Conservation (phyloP, 768 basidiomycete genomes). For the Trametes villosa region DNA sequence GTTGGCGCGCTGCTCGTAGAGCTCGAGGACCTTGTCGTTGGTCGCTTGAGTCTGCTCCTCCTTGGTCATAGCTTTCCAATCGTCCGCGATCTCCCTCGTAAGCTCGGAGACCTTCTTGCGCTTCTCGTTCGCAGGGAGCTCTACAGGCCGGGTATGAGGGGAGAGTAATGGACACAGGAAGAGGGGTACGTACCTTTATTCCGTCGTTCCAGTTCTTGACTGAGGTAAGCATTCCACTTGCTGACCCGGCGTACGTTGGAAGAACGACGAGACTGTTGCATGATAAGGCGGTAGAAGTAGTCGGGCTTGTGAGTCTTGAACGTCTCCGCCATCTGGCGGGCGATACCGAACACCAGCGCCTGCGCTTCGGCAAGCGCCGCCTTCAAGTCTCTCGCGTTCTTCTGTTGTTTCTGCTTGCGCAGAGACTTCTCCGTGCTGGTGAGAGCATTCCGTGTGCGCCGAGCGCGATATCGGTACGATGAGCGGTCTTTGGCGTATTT, state of each 20-base stretch:
- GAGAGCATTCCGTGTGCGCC: not conserved
- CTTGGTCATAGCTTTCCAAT: not conserved
- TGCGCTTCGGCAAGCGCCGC: not conserved
- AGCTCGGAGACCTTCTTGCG: not conserved
- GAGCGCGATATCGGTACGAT: not conserved
- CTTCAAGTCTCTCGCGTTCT: not conserved
- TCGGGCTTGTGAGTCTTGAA: conserved; percentile 1
- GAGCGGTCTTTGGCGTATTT: not conserved
- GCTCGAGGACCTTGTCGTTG: conserved; percentile 1
- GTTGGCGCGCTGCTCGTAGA: conserved; percentile 4
- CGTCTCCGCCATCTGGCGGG: not conserved
- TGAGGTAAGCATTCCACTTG: conserved; percentile 9
- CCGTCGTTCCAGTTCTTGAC: not conserved
- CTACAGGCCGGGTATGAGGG: not conserved
- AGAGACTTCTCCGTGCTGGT: not conserved
- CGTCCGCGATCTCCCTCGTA: not conserved
- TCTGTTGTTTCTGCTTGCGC: not conserved
- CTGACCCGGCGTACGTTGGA: not conserved
- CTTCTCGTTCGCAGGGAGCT: not conserved
- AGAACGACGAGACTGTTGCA: not conserved
- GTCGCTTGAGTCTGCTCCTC: not conserved
- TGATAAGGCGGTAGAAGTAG: conserved; percentile 1
- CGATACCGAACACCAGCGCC: not conserved
- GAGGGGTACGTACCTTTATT: conserved; percentile 3
- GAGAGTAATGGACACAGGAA: no score